phyloP scores from a whole-genome alignment of 2,329 filamentous ascomycete species.

The Torrubiella hemipterigena region DNA sequence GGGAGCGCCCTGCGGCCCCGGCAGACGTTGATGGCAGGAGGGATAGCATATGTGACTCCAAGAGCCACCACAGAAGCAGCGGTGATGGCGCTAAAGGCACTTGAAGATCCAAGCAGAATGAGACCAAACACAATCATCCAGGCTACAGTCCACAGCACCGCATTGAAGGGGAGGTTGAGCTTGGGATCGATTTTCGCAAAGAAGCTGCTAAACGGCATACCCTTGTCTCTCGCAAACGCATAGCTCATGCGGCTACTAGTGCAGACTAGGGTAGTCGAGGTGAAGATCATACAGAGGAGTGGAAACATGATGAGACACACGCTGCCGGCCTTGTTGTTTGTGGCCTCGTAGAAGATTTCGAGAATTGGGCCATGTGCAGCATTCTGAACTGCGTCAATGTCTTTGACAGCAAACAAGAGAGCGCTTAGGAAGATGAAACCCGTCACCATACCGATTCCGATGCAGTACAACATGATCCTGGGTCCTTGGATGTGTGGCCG shows the following conservation, averaged over 20 bases:
- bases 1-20: slow-evolving; percentile 55
- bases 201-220: slow-evolving; percentile 47
- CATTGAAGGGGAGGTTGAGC: slow-evolving; percentile 56
- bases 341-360: slow-evolving; percentile 52
- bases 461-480: slow-evolving; percentile 54
- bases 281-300: slow-evolving; percentile 51
- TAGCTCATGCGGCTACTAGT: slow-evolving; percentile 55
- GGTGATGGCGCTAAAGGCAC: slow-evolving; percentile 61
- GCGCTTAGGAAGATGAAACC: slow-evolving; percentile 50
- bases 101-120: slow-evolving; percentile 53
- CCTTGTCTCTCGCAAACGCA: slow-evolving; percentile 52
- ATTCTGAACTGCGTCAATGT: slow-evolving; percentile 41
- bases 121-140: slow-evolving; percentile 57
- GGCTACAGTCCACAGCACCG: slow-evolving; percentile 45
- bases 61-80: slow-evolving; percentile 61
- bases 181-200: slow-evolving; percentile 50
- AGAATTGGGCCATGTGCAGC: slow-evolving; percentile 45
- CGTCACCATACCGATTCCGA: slow-evolving; percentile 50
- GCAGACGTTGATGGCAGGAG: slow-evolving; percentile 55
- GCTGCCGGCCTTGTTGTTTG: slow-evolving; percentile 46
- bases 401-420: slow-evolving; percentile 50
- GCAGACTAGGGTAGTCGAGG: slow-evolving; percentile 51
- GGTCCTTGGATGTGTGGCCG: slow-evolving; percentile 45
- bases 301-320: slow-evolving; percentile 55
- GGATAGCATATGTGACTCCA: slow-evolving; percentile 63